Conservation (phyloP, 495 filamentous ascomycete species). For the Letharia columbiana region DNA sequence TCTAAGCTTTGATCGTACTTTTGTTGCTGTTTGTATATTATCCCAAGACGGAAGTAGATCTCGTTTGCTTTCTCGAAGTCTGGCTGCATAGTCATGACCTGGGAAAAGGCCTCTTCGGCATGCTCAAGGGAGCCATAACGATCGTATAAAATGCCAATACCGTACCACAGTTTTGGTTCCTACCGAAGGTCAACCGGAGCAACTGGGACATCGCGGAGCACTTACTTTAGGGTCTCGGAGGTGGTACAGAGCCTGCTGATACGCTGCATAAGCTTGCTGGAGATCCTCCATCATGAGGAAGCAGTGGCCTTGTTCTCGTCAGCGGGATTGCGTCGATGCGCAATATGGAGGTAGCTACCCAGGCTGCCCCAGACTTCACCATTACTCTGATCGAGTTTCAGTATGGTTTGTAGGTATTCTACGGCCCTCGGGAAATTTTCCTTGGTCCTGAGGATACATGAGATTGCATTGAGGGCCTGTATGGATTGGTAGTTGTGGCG, state of each 20-base stretch:
- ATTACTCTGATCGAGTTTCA: slow-evolving; percentile 81
- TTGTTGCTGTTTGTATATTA: slow-evolving; percentile 98
- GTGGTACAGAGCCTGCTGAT: slow-evolving; percentile 91
- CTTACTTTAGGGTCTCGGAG: slow-evolving; percentile 86
- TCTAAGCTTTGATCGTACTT: slow-evolving; percentile 90
- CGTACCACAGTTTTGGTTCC: slow-evolving; percentile 98
- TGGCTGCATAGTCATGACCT: slow-evolving; percentile 98
- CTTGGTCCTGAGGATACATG: slow-evolving; percentile 77
- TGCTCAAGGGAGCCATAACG: slow-evolving; percentile 95
- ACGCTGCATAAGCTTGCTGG: slow-evolving; percentile 95
- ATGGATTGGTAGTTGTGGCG: slow-evolving; percentile 83
- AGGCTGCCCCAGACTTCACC: slow-evolving; percentile 96
- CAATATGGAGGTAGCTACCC: slow-evolving; percentile 43
- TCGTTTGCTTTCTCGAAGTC: slow-evolving; percentile 99
- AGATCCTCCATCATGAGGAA: slow-evolving; percentile 99
- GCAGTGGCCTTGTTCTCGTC: slow-evolving; percentile 61
- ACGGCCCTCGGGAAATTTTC: slow-evolving; percentile 92
- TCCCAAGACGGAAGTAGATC: slow-evolving; percentile 96
- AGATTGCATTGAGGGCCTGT: slow-evolving; percentile 89
- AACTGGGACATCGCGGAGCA: slow-evolving; percentile 12
- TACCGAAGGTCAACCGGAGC: slow-evolving; percentile 30
- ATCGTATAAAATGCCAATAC: slow-evolving; percentile 96
- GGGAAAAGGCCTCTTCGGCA: slow-evolving; percentile 95
- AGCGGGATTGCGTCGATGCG: slow-evolving; percentile 14
- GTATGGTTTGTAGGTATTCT: slow-evolving; percentile 82